Percentiles rank a stretch among this genome's conserved stretches.
Conservation (phyloP, 2,329 filamentous ascomycete species). For the Aspergillus sp. region DNA sequence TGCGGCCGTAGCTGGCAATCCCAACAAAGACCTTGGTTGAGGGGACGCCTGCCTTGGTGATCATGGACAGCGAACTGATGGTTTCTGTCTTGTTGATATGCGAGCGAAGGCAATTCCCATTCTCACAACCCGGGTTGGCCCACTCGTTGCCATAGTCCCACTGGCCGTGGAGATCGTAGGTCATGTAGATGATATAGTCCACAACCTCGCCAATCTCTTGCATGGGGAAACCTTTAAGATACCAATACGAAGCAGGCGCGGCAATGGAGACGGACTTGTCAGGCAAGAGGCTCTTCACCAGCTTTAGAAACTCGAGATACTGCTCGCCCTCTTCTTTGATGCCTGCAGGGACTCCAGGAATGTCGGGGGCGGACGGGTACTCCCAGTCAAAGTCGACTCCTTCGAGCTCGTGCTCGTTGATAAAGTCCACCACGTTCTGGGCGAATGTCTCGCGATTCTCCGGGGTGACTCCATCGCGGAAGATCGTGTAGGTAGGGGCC, state of each 20-base stretch:
- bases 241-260: constrained; percentile 33
- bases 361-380: constrained; percentile 28
- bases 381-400: constrained; percentile 16
- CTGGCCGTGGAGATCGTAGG: constrained; percentile 37
- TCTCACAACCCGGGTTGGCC: constrained; percentile 23
- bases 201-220: constrained; percentile 24
- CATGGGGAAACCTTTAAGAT: constrained; percentile 32
- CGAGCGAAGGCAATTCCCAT: constrained; percentile 28
- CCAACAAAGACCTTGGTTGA: background rate
- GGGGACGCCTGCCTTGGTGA: constrained; percentile 5
- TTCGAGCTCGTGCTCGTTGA: constrained; percentile 13
- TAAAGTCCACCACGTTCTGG: constrained; percentile 31
- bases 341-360: constrained; percentile 36
- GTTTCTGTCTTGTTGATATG: constrained; percentile 41
- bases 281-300: constrained; percentile 15
- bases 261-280: constrained; percentile 28
- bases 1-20: constrained; percentile 1
- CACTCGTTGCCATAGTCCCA: constrained; percentile 26
- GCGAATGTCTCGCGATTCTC: constrained; percentile 10
- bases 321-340: constrained; percentile 27
- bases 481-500: constrained; percentile 35
- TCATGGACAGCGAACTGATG: constrained; percentile 30
- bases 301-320: constrained; percentile 32
- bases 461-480: constrained; percentile 34
- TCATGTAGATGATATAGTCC: constrained; percentile 41